Evolutionary conservation across 768 basidiomycete species (phyloP), one percentile per base, ranked within the genome.

Genomic region (Tulasnella sp.): DNA sequence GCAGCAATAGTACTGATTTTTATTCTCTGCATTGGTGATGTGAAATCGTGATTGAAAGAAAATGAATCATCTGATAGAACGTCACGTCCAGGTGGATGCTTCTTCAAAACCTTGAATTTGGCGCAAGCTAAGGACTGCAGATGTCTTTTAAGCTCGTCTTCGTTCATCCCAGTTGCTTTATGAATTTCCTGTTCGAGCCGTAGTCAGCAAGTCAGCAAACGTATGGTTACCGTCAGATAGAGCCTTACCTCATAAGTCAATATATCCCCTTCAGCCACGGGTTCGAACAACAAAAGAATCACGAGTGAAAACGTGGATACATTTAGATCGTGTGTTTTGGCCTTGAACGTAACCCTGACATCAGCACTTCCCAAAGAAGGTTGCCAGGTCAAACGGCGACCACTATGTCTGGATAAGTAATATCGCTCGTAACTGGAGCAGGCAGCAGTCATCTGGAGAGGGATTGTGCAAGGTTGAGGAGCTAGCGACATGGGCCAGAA

Each of bases 91-190:
- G 83, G 76, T 0, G 93, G 95, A 54, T 83, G 80, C 61, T 98
- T 98, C 66, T 81, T 89, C 57, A 99, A 66, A 25, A 99, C 71
- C 60, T 91, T 91, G 70, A 73, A 90, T 63, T 91, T 98, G 8
- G 85, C 90, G 61, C 93, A 96, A 0, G 95, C 92, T 20, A 99
- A 73, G 0, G 93, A 91, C 62, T 99, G 95, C 2, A 99, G 73
- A 58, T 90, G 84, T n/a, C 95, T 82, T 61, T 83, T 79, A 2
- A 98, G 72, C 52, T 98, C 92, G 0, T 55, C 55, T 16, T 89
- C 79, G 0, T 78, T 76, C 49, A 98, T 83, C 13, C 66, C 61
- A 0, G 91, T 90, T 4, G 81, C 74, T 7, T 73, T 63, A 64
- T 79, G 78, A 59, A 99, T 85, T 56, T 96, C 89, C 93, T 98